Evolutionary conservation across 441 rosid species (phyloP).

Genomic region (Erysimum pusillum): DNA sequence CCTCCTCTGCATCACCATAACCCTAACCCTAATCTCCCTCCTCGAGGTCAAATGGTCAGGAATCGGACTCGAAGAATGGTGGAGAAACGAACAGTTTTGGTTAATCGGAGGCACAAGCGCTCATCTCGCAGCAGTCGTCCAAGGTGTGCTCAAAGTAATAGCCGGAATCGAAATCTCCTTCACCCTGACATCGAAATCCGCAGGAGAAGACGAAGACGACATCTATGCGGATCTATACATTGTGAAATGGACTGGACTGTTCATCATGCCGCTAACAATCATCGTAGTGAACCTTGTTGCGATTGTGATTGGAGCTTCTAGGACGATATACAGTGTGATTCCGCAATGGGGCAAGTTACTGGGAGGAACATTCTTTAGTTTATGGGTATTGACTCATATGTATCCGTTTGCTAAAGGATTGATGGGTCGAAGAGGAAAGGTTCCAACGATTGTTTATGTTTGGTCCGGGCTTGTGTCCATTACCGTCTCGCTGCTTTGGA

Average conservation of each 20-base stretch:
- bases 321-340: conserved; percentile 76
- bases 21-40: conserved; percentile 70
- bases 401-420: conserved; percentile 88
- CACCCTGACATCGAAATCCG: conserved; percentile 73
- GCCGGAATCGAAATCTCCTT: conserved; percentile 90
- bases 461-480: conserved; percentile 89
- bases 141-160: conserved; percentile 80
- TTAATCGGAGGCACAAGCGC: conserved; percentile 91
- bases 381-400: conserved; percentile 91
- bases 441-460: conserved; percentile 83
- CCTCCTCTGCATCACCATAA: conserved; percentile 71
- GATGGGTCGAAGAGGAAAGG: conserved; percentile 89
- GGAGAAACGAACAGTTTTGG: conserved; percentile 98
- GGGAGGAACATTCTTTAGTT: conserved; percentile 86
- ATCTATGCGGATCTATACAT: conserved; percentile 77
- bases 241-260: conserved; percentile 88
- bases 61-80: conserved; percentile 80
- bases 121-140: conserved; percentile 81
- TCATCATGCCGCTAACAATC: conserved; percentile 82
- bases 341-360: conserved; percentile 84
- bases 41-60: conserved; percentile 96
- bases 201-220: conserved; percentile 79
- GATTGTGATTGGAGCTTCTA: conserved; percentile 69
- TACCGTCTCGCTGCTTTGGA: conserved; percentile 77
- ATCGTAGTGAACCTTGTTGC: conserved; percentile 75